Conservation (phyloP, 1,139 yeast genomes). For the Taphrina confusa region DNA sequence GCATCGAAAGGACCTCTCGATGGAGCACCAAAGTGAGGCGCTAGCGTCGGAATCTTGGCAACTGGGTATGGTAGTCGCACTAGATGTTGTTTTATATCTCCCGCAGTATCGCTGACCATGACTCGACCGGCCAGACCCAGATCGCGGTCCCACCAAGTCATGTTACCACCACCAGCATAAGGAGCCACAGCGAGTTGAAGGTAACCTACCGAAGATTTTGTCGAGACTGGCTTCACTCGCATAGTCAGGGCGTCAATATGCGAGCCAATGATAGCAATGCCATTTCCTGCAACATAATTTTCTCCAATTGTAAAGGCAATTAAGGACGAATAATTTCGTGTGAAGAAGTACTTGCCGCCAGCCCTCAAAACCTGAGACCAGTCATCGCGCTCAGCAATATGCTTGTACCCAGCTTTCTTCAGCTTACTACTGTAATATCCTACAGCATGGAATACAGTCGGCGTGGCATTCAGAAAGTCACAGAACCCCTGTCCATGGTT, state of each 20-base stretch:
- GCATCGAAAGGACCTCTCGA: slow-evolving; percentile 78
- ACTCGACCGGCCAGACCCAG: slow-evolving; percentile 90
- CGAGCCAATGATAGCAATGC: slow-evolving; percentile 82
- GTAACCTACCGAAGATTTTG: slow-evolving; percentile 67
- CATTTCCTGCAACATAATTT: slow-evolving; percentile 69
- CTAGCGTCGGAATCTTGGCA: slow-evolving; percentile 88
- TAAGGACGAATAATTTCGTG: slow-evolving; percentile 76
- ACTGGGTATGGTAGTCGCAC: slow-evolving; percentile 81
- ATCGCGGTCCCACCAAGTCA: slow-evolving; percentile 89
- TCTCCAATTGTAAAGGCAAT: slow-evolving; percentile 78
- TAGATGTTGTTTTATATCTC: slow-evolving; percentile 62
- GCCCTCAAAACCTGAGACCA: slow-evolving; percentile 61
- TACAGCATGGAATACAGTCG: slow-evolving; percentile 92
- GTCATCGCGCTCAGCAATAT: slow-evolving; percentile 64
- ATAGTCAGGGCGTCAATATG: slow-evolving; percentile 87
- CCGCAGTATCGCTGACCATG: slow-evolving; percentile 58
- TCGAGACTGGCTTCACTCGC: slow-evolving; percentile 74
- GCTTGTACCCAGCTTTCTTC: slow-evolving; percentile 58
- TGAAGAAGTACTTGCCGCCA: slow-evolving; percentile 69
- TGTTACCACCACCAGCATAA: slow-evolving; percentile 84
- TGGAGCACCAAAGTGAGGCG: slow-evolving; percentile 87
- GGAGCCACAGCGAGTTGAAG: slow-evolving; percentile 89
- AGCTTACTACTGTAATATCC: slow-evolving; percentile 52
- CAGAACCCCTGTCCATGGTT: slow-evolving; percentile 51
- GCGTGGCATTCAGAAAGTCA: slow-evolving; percentile 77